These are phyloP conservation scores for Tricholoma terreum DNA, from an alignment of 768 basidiomycete species.

Conservation along the genomic window DNA sequence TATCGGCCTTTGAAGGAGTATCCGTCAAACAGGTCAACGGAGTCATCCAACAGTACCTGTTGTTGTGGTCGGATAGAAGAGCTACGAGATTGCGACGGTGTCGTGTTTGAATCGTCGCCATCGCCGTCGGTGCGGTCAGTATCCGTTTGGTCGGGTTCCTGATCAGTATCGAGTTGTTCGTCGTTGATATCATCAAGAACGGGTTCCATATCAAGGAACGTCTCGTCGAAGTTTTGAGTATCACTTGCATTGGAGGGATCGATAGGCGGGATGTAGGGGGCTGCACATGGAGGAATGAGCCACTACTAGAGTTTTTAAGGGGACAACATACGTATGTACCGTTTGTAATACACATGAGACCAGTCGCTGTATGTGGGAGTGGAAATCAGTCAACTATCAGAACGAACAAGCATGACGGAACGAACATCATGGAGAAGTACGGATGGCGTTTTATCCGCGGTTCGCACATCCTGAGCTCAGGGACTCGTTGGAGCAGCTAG, in stretches of 20 bases:
- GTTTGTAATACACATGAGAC: slow-evolving; percentile 92
- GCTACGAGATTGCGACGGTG: slow-evolving; percentile 76
- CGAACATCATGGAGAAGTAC: slow-evolving; percentile 93
- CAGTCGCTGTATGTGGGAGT: slow-evolving; percentile 61
- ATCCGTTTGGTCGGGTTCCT: slow-evolving; percentile 65
- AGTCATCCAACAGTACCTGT: slow-evolving; percentile 42
- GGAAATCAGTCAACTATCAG: slow-evolving; percentile 1
- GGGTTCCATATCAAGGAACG: slow-evolving; percentile 94
- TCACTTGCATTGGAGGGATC: slow-evolving; percentile 91
- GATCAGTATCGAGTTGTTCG: slow-evolving; percentile 64
- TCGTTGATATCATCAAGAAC: slow-evolving; percentile 78
- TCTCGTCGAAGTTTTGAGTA: slow-evolving; percentile 97
- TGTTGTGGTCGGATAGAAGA: slow-evolving; percentile 55
- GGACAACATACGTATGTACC: slow-evolving; percentile 77
- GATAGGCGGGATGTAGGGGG: slow-evolving; percentile 91
- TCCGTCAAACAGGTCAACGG: slow-evolving; percentile 84
- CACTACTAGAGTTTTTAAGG: slow-evolving; percentile 3
- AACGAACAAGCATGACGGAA: slow-evolving; percentile 6
- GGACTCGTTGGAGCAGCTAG: slow-evolving; percentile 90
- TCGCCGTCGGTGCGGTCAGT: slow-evolving; percentile 71
- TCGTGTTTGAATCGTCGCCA: slow-evolving; percentile 73
- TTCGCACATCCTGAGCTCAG: slow-evolving; percentile 86
- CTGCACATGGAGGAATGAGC: slow-evolving; percentile 33
- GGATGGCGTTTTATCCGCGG: slow-evolving; percentile 92
- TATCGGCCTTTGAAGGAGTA: slow-evolving; percentile 90